Conservation (phyloP, 1,284 basidiomycete species). For the Schizophyllum amplum region DNA sequence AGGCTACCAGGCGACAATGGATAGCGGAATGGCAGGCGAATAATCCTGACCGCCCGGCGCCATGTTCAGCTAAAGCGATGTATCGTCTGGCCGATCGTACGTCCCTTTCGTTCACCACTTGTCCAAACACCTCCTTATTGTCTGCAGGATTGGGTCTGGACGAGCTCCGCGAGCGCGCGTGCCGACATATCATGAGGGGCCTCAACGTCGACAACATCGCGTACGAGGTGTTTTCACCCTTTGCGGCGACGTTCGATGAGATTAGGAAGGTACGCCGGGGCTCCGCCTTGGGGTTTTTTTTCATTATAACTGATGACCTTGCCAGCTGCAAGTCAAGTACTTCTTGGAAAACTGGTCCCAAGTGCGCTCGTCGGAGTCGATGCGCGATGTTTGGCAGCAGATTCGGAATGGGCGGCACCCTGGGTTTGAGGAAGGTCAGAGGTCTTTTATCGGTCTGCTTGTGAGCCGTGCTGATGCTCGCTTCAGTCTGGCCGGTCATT, state of each 20-base stretch:
- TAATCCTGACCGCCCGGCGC: conserved; percentile 58
- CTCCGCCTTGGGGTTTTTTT: not conserved
- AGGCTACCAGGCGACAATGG: conserved; percentile 53
- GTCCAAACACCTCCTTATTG: no score
- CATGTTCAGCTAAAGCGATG: conserved; percentile 83
- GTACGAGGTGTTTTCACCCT: conserved; percentile 81
- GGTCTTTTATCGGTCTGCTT: no score
- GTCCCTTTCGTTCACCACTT: no score
- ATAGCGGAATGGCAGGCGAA: conserved; percentile 51
- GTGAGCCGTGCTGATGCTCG: no score
- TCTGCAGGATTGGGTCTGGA: conserved; percentile 62
- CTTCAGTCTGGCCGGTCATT: conserved; percentile 61
- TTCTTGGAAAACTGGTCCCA: conserved; percentile 78
- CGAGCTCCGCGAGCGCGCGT: conserved; percentile 61
- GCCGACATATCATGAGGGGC: conserved; percentile 67
- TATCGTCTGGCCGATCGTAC: conserved; percentile 83
- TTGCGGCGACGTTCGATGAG: conserved; percentile 75
- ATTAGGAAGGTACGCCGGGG: conserved; percentile 73
- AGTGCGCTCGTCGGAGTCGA: conserved; percentile 71
- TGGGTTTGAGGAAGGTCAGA: conserved; percentile 70
- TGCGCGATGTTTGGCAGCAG: conserved; percentile 80
- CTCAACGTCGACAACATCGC: conserved; percentile 77
- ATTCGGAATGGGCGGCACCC: conserved; percentile 74
- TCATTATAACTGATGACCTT: not conserved
- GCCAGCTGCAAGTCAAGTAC: conserved; percentile 64